phyloP scores from a whole-genome alignment of 305 asterid species.

The Rubia tinctorum region DNA sequence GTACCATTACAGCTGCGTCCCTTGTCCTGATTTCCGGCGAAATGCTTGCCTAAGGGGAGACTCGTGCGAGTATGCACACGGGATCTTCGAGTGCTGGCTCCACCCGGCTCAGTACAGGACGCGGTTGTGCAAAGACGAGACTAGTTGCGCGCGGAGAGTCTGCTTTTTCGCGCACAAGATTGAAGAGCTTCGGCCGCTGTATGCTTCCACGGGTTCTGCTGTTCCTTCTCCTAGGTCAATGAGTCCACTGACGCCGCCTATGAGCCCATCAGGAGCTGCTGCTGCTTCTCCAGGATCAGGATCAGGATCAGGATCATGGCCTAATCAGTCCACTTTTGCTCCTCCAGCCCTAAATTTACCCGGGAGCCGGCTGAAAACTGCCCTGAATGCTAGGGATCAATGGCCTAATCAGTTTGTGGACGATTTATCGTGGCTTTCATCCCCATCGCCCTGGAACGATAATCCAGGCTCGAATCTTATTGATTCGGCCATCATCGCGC shows the following conservation, averaged over 20 bases:
- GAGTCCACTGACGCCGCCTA: slow-evolving; percentile 30
- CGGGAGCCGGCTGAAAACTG: slow-evolving; percentile 32
- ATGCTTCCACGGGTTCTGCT: slow-evolving; percentile 42
- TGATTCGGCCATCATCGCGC: background rate
- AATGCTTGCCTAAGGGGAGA: slow-evolving; percentile 36
- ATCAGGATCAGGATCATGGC: too few relatives aligned
- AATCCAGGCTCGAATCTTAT: slow-evolving; percentile 25
- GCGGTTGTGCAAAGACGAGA: slow-evolving; percentile 43
- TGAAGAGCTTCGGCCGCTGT: slow-evolving; percentile 40
- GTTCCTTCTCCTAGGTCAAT: slow-evolving; percentile 41
- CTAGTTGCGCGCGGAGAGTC: slow-evolving; percentile 32
- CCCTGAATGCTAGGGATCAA: slow-evolving; percentile 31
- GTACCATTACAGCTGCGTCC: slow-evolving; percentile 41
- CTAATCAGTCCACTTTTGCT: slow-evolving; percentile 20
- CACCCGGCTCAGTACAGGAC: slow-evolving; percentile 49
- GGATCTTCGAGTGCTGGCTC: slow-evolving; percentile 49
- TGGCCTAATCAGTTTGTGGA: slow-evolving; percentile 16
- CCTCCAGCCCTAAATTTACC: slow-evolving; percentile 35
- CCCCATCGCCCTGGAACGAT: too few relatives aligned
- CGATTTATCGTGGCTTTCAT: slow-evolving; percentile 27
- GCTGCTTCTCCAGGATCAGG: too few relatives aligned
- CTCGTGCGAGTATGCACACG: slow-evolving; percentile 44
- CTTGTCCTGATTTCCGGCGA: slow-evolving; percentile 41
- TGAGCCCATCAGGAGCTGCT: slow-evolving; percentile 26
- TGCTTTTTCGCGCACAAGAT: slow-evolving; percentile 43